Evolutionary conservation across 1,139 yeast genomes (phyloP), one percentile per base, ranked within the genome.

Genomic region (Scheffersomyces illinoinensis): DNA sequence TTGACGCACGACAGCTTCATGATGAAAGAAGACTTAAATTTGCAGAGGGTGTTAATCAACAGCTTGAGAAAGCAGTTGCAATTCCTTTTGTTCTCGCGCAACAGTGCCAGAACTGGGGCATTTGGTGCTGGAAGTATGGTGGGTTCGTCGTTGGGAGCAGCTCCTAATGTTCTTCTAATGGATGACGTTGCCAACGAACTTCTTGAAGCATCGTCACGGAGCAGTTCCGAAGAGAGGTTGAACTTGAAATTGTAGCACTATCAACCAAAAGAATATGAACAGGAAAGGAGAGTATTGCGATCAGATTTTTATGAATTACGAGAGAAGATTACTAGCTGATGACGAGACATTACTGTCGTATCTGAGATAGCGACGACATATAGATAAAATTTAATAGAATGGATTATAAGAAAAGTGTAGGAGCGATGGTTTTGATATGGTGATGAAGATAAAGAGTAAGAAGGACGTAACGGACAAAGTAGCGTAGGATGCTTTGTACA

Each of bases 21-120:
- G 66, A 73, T 84, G 74, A 75, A 80, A 58, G 87, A 84, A 55
- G 87, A 84, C 59, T 62, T 84, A 64, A 81, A 76, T 61, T 67
- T 76, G 55, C 87, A 84, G 60, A 65, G 86, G 55, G 71, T 80
- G 62, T 71, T 80, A 56, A 71, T 85, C 51, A 79, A 77, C 64
- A 80, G 84, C 59, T 66, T 84, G 47, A 68, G 87, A 52, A 85
- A 84, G 61, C 88, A 84, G 62, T 69, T 84, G 43, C 87, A 84
- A 60, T 84, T 80, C 61, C 70, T 84, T 62, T 61, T 83, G 57
- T 77, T 83, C 61, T 75, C 81, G 20, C 74, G 84, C 58, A 70
- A 75, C 47, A 60, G 50, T 20, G 14, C 56, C n/a, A 19, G 50
- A 21, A 55, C 19, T 23, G 50, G 50, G 8, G 24, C 24, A 14